phyloP scores from a whole-genome alignment of 768 basidiomycete species.

The Rossbeevera mucosa region DNA sequence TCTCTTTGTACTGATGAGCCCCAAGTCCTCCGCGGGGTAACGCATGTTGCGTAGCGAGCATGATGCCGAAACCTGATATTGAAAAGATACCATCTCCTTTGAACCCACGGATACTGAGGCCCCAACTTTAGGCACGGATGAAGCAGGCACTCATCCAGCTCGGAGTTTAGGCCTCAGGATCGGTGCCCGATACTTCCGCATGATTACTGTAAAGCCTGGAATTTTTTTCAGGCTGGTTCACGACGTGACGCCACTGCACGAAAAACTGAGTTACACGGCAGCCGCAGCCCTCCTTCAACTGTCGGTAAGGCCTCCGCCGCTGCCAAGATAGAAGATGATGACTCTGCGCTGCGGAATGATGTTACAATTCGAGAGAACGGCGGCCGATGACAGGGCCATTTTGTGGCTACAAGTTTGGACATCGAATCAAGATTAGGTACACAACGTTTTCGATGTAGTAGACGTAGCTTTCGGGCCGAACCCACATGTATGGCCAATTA shows the following conservation, averaged over 20 bases:
- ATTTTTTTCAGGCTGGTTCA: background rate
- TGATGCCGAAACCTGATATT: no score
- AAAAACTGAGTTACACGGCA: background rate
- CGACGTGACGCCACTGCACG: background rate
- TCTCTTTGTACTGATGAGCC: background rate
- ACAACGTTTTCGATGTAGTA: background rate
- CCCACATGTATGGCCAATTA: background rate
- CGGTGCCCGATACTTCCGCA: background rate
- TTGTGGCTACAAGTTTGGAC: background rate
- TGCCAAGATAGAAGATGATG: background rate
- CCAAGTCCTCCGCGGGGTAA: background rate
- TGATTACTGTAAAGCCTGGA: background rate
- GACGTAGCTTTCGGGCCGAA: background rate
- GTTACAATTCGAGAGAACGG: slow-evolving; percentile 1
- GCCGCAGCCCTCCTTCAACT: background rate
- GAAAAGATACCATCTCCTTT: no score
- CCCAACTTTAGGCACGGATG: background rate
- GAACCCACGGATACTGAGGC: background rate
- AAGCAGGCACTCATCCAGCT: background rate
- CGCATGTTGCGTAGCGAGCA: background rate
- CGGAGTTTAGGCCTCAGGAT: background rate
- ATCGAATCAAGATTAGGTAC: background rate
- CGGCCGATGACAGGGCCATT: background rate
- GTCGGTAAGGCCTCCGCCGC: background rate
- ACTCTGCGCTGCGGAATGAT: background rate